Conservation (phyloP, 1,139 yeast genomes). For the Nakaseomyces sp. region DNA sequence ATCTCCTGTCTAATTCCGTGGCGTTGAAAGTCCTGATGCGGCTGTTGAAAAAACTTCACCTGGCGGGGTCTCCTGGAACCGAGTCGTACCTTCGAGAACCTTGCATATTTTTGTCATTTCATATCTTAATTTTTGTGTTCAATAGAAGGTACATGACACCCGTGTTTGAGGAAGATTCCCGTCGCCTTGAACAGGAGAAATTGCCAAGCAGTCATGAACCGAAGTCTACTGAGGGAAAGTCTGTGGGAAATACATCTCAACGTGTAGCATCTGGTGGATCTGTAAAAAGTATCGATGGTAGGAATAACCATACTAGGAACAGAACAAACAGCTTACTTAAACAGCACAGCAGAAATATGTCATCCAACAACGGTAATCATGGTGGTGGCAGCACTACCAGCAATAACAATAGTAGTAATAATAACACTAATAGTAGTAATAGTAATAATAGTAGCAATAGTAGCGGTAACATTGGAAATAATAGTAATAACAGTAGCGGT, state of each 20-base stretch:
- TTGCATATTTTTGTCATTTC: slow-evolving; percentile 20
- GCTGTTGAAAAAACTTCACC: neutral
- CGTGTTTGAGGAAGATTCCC: neutral
- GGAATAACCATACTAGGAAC: neutral
- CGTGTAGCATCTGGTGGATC: slow-evolving; percentile 2
- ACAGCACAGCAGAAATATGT: neutral
- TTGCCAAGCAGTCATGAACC: neutral
- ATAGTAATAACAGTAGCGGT: neutral
- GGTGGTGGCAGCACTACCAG: neutral
- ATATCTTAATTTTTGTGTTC: slow-evolving; percentile 21
- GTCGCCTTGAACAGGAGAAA: neutral
- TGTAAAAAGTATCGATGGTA: neutral
- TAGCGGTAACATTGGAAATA: neutral
- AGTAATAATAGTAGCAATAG: neutral
- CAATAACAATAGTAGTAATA: neutral
- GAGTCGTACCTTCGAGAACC: slow-evolving; percentile 10
- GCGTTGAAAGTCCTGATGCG: neutral
- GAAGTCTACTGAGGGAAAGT: neutral
- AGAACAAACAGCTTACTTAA: neutral
- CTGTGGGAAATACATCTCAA: neutral
- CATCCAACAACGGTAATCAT: neutral
- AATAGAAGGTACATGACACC: slow-evolving; percentile 8
- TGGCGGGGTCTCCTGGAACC: neutral
- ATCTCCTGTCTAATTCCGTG: neutral
- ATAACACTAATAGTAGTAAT: neutral